Evolutionary conservation across 495 filamentous ascomycete species (phyloP).

Genomic region (Wilcoxina mikolae): DNA sequence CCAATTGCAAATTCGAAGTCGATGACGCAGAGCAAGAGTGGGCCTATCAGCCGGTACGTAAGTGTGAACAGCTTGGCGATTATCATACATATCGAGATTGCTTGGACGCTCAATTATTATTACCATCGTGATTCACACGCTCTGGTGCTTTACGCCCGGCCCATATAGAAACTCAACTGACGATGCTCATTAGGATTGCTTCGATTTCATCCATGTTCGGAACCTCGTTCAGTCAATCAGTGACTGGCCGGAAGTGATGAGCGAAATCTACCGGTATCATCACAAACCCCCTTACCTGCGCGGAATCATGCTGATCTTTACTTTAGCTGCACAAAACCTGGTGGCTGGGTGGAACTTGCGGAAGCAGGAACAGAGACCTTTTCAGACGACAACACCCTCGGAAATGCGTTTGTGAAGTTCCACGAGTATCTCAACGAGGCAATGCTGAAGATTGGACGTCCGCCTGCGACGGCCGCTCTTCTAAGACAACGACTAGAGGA

Average conservation of each 20-base stretch:
- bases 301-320: conserved; percentile 8
- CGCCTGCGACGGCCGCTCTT: conserved; percentile 11
- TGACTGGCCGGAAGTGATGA: neutral
- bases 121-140: too few relatives aligned
- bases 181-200: conserved; percentile 14
- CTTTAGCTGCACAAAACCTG: conserved; percentile 29
- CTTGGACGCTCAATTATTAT: too few relatives aligned
- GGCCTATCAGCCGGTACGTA: conserved; percentile 34
- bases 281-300: neutral
- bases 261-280: neutral
- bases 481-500: conserved; percentile 1
- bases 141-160: too few relatives aligned
- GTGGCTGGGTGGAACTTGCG: conserved; percentile 39
- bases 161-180: too few relatives aligned
- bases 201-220: conserved; percentile 50
- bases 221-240: conserved; percentile 40
- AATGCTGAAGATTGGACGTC: neutral
- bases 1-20: conserved; percentile 40
- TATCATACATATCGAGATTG: neutral
- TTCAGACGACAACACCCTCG: conserved; percentile 30
- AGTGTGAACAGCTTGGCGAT: neutral
- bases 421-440: conserved; percentile 1
- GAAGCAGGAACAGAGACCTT: conserved; percentile 33
- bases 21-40: conserved; percentile 42
- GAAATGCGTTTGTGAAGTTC: neutral